Percentiles rank a stretch among this genome's conserved stretches.
These are phyloP conservation scores for Fusarium solani-melongenae DNA, from an alignment of 2,329 filamentous ascomycete species.

Conservation along the genomic window DNA sequence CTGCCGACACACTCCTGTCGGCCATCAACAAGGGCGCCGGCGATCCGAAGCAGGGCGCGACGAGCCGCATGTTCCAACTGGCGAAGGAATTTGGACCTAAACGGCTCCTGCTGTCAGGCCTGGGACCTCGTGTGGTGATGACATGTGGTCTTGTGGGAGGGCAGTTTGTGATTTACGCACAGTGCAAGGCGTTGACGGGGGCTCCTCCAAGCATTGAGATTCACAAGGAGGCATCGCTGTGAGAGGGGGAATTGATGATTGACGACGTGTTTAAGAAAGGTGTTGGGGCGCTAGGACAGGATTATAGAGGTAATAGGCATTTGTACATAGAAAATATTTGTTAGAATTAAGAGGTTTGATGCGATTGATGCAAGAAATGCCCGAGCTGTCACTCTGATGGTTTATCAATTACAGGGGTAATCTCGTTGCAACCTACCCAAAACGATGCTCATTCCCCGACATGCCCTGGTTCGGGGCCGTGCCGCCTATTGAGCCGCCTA, in stretches of 20 bases:
- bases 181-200: slow-evolving; percentile 64
- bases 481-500: slow-evolving; percentile 25
- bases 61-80: slow-evolving; percentile 64
- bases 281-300: slow-evolving; percentile 18
- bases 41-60: slow-evolving; percentile 58
- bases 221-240: slow-evolving; percentile 57
- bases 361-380: neutral
- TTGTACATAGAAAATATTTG: slow-evolving; percentile 5
- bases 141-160: slow-evolving; percentile 63
- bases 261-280: slow-evolving; percentile 5
- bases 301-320: neutral
- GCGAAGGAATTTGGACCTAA: slow-evolving; percentile 63
- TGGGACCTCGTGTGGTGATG: slow-evolving; percentile 65
- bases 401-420: neutral
- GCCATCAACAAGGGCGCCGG: slow-evolving; percentile 67
- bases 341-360: slow-evolving; percentile 4
- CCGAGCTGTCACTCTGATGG: neutral
- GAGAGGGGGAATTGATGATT: neutral
- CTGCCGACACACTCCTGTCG: slow-evolving; percentile 75
- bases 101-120: slow-evolving; percentile 57
- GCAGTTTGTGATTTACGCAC: slow-evolving; percentile 67
- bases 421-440: neutral
- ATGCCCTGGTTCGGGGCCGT: slow-evolving; percentile 14
- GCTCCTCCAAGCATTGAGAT: slow-evolving; percentile 64
- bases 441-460: neutral